These are phyloP conservation scores for Penicillium waksmanii DNA, from an alignment of 495 filamentous ascomycete species.

Conservation along the genomic window DNA sequence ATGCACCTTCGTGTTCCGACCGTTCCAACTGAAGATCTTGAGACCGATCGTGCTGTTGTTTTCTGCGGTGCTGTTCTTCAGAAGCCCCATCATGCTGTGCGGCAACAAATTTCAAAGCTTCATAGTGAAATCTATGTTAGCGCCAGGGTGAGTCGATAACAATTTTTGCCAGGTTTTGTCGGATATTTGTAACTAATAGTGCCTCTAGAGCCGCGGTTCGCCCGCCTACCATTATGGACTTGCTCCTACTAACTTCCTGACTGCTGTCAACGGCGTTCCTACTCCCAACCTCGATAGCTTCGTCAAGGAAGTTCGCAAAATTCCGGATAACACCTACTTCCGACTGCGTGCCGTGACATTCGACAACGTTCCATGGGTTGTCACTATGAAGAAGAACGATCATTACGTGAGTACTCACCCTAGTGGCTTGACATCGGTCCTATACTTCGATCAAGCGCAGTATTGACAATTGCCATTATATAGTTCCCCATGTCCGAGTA, in stretches of 20 bases:
- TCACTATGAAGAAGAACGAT: conserved; percentile 99
- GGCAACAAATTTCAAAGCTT: conserved; percentile 96
- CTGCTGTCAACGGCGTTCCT: conserved; percentile 84
- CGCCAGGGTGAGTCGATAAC: conserved; percentile 60
- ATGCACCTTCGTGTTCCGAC: conserved; percentile 79
- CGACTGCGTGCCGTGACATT: conserved; percentile 92
- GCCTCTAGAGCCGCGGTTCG: conserved; percentile 65
- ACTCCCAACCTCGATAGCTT: conserved; percentile 83
- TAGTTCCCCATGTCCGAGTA: conserved; percentile 87
- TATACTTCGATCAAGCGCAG: not conserved
- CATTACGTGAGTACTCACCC: conserved; percentile 68
- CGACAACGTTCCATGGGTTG: conserved; percentile 96
- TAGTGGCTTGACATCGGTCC: not conserved
- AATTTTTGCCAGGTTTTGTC: not conserved
- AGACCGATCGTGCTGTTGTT: conserved; percentile 86
- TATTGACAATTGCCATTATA: not conserved
- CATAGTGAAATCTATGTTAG: conserved; percentile 97
- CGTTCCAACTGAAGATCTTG: conserved; percentile 84
- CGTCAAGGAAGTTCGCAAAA: conserved; percentile 75
- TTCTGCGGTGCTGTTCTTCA: conserved; percentile 97
- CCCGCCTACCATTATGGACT: conserved; percentile 92
- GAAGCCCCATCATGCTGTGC: conserved; percentile 90
- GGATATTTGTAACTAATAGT: conserved; percentile 17
- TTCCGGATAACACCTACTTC: conserved; percentile 98
- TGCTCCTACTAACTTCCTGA: conserved; percentile 95